These are phyloP conservation scores for Dictyostelium purpureum DNA, from an alignment of 78 protist species.

Conservation along the genomic window DNA sequence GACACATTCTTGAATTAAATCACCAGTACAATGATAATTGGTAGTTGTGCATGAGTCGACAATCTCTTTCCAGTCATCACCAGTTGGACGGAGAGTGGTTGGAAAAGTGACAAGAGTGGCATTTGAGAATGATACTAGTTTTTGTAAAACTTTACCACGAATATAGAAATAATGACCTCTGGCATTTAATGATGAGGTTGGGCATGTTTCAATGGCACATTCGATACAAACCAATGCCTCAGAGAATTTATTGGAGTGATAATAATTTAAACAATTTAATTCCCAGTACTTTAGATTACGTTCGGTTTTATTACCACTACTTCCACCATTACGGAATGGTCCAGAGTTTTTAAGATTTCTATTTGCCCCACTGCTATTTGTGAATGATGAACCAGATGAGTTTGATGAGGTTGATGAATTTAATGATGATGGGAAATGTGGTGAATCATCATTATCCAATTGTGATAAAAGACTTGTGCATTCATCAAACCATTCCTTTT, in stretches of 20 bases:
- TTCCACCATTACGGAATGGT: background rate
- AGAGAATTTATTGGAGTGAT: slow-evolving; percentile 36
- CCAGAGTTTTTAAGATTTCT: background rate
- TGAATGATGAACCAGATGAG: background rate
- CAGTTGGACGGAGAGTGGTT: slow-evolving; percentile 50
- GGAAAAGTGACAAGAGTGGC: slow-evolving; percentile 70
- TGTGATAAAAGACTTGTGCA: slow-evolving; percentile 15
- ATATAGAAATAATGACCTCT: slow-evolving; percentile 74
- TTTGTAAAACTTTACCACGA: slow-evolving; percentile 77
- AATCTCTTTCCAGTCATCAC: slow-evolving; percentile 52
- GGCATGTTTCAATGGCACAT: slow-evolving; percentile 74
- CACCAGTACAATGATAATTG: slow-evolving; percentile 63
- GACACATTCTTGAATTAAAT: slow-evolving; percentile 77
- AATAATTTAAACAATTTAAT: slow-evolving; percentile 42
- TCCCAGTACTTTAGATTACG: slow-evolving; percentile 75
- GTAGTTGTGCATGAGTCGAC: slow-evolving; percentile 10
- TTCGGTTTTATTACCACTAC: slow-evolving; percentile 45
- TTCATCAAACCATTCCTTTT: slow-evolving; percentile 70
- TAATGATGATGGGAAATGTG: background rate
- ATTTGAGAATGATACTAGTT: slow-evolving; percentile 45
- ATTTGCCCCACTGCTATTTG: background rate
- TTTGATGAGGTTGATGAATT: background rate
- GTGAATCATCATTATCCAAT: slow-evolving; percentile 60
- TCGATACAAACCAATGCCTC: slow-evolving; percentile 69
- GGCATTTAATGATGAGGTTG: slow-evolving; percentile 25